Conservation (phyloP, 2,329 filamentous ascomycete genomes). For the Fusarium mexicanum region DNA sequence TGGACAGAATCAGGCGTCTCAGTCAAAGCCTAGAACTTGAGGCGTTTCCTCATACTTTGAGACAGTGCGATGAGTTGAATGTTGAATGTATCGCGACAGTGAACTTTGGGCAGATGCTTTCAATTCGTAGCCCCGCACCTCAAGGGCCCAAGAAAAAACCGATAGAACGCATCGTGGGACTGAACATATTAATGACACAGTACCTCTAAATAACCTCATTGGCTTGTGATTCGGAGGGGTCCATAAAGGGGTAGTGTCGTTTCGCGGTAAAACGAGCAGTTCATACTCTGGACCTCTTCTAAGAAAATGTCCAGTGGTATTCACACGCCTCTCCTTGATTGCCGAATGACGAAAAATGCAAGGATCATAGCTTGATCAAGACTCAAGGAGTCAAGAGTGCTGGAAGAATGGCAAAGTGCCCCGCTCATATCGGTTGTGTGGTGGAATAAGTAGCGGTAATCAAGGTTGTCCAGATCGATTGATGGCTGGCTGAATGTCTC, state of each 20-base stretch:
- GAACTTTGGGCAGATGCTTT: not conserved
- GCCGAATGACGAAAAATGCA: constrained; percentile 15
- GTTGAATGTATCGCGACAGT: not conserved
- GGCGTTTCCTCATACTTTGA: constrained; percentile 32
- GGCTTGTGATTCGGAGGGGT: not conserved
- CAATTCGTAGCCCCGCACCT: not conserved
- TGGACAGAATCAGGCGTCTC: constrained; percentile 24
- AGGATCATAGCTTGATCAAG: constrained; percentile 15
- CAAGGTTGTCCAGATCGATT: not conserved
- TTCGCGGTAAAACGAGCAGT: not conserved
- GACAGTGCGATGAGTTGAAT: constrained; percentile 16
- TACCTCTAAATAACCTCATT: not conserved
- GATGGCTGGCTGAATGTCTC: constrained; percentile 22
- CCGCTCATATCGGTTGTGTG: constrained; percentile 19
- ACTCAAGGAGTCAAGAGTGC: not conserved
- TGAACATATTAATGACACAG: not conserved
- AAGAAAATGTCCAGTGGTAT: not conserved
- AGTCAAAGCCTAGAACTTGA: constrained; percentile 10
- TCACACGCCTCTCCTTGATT: constrained; percentile 7
- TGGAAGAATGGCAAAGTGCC: constrained; percentile 18
- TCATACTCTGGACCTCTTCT: not conserved
- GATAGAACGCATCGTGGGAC: too few relatives aligned
- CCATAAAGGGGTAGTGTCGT: not conserved
- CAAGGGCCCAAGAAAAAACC: too few relatives aligned
- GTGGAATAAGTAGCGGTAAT: constrained; percentile 26